A percentile compares a stretch with the other conserved stretches of the same genome.
phyloP scores from a whole-genome alignment of 2,329 filamentous ascomycete species.

The Epicoccum nigrum region DNA sequence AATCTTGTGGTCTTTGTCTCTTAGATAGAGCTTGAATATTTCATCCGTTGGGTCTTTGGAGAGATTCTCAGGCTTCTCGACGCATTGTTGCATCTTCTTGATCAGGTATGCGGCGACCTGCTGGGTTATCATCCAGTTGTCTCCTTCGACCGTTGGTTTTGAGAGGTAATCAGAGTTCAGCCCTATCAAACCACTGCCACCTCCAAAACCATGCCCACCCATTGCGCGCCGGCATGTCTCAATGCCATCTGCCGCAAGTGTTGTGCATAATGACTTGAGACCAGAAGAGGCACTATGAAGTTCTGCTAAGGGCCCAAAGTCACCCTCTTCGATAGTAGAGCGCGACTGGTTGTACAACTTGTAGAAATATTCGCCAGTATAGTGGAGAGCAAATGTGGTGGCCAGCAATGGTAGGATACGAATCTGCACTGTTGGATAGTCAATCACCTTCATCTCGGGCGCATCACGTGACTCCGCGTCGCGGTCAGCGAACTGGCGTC shows the following conservation, averaged over 20 bases:
- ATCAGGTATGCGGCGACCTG: conserved; percentile 59
- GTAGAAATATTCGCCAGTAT: conserved; percentile 58
- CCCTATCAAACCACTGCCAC: conserved; percentile 59
- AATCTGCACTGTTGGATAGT: conserved; percentile 62
- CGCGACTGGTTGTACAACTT: conserved; percentile 55
- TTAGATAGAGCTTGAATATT: conserved; percentile 51
- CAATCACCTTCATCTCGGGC: conserved; percentile 54
- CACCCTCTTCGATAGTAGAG: conserved; percentile 56
- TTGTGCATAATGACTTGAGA: conserved; percentile 61
- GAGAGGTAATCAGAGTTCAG: conserved; percentile 59
- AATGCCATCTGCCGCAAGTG: conserved; percentile 60
- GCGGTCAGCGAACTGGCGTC: conserved; percentile 58
- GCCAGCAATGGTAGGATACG: conserved; percentile 60
- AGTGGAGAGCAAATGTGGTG: conserved; percentile 58
- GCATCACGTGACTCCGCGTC: conserved; percentile 49
- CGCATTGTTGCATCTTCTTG: conserved; percentile 57
- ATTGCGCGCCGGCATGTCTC: conserved; percentile 60
- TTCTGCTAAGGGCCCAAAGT: conserved; percentile 57
- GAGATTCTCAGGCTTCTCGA: conserved; percentile 39
- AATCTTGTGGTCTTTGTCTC: conserved; percentile 34
- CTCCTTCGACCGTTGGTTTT: conserved; percentile 62
- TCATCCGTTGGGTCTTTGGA: conserved; percentile 50
- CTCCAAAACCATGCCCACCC: conserved; percentile 62
- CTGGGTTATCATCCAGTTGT: conserved; percentile 65
- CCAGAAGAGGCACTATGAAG: conserved; percentile 62